Base-by-base conservation (phyloP, 1,284 basidiomycete genomes). In the Moesziomyces parantarcticus region DNA sequence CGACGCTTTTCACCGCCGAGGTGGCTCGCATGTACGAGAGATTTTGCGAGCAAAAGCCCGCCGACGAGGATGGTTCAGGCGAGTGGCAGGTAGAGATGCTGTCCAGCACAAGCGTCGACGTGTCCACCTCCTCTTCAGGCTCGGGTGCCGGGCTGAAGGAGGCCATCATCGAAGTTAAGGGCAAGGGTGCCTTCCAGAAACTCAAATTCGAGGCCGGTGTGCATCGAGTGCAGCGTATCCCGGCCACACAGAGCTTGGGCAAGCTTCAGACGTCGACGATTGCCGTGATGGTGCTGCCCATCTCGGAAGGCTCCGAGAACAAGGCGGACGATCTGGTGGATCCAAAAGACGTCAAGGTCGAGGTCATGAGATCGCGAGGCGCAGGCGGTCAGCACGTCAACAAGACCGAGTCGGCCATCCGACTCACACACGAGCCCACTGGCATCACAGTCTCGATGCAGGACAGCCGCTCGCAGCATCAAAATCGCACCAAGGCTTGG, bases 371-470 rank as follows among this genome's bases (percentile, higher is more conserved):
- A 20, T 89, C 95, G 0, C 86, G 94, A 34, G 97, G 97, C 47
- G 96, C 97, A 3, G 97, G 97, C 49, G 96, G 97, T n/a, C 94
- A 94, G 87, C 96, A 99, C 85, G 97, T 99, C 79, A 99, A 99
- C 86, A 94, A 93, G 87, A 99, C 96, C 0, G 97, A 99, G 85
- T 97, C 94, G 0, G 97, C 97, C 1, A 93, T 99, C n/a, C 90
- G 97, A 1, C 85, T 99, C 36, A 97, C 94, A 0, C 97, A 99
- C 78, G 85, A 92, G 14, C 96, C 97, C 0, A 93, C 94, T 1
- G 94, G 95, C 0, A 92, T 98, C 58, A 92, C 91, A 0, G 97
- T 99, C 10, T 95, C 94, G 4, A 98, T 98, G 93, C 97, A 99
- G 86, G 96, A 99, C 78, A 94, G 95, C 70, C 89, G 97, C 10